phyloP scores from a whole-genome alignment of 768 basidiomycete species.

The Clitopilus passeckerianus region DNA sequence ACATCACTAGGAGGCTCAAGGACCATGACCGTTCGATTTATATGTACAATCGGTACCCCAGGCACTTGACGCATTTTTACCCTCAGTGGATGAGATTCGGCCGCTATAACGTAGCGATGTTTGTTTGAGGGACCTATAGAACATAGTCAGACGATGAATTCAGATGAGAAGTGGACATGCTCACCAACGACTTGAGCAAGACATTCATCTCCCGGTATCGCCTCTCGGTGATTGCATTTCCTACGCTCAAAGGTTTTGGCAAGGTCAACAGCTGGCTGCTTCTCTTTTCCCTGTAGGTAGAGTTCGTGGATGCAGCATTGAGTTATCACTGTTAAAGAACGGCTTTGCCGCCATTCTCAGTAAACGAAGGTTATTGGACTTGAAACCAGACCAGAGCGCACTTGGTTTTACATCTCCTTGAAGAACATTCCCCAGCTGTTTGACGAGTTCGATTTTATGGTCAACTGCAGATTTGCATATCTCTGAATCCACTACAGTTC shows the following conservation, averaged over 20 bases:
- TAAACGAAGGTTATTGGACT: neutral
- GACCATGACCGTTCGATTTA: conserved; percentile 90
- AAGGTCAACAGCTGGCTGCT: conserved; percentile 77
- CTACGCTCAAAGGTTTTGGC: conserved; percentile 92
- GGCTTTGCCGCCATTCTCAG: conserved; percentile 36
- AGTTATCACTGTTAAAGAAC: conserved; percentile 83
- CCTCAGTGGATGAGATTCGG: conserved; percentile 75
- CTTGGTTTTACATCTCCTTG: conserved; percentile 91
- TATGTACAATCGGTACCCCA: conserved; percentile 85
- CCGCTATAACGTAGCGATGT: conserved; percentile 88
- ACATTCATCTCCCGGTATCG: conserved; percentile 85
- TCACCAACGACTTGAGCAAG: conserved; percentile 75
- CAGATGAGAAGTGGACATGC: conserved; percentile 13
- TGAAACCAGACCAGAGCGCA: conserved; percentile 37
- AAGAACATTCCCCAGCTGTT: conserved; percentile 70
- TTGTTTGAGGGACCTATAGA: conserved; percentile 73
- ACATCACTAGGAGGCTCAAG: conserved; percentile 84
- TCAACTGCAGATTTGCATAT: conserved; percentile 69
- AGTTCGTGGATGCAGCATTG: conserved; percentile 96
- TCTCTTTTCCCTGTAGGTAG: conserved; percentile 73
- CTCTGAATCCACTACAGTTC: conserved; percentile 69
- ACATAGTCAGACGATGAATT: neutral
- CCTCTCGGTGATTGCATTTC: conserved; percentile 90
- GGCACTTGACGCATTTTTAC: conserved; percentile 66
- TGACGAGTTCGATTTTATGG: conserved; percentile 70